Evolutionary conservation across 2,329 filamentous ascomycete species (phyloP).

Genomic region (Emergomyces pasteurianus): DNA sequence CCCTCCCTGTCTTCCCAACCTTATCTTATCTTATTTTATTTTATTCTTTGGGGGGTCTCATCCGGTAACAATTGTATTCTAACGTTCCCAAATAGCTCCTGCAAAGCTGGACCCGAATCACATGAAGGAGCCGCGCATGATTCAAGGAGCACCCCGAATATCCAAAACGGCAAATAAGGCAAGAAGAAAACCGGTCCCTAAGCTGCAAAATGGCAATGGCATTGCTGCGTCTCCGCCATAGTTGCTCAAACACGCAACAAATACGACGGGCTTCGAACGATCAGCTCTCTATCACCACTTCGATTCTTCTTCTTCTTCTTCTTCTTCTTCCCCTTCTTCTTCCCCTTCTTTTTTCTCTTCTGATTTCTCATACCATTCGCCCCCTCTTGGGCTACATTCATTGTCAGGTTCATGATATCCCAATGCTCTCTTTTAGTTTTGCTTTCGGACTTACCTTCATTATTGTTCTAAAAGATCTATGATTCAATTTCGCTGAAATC

Average conservation of each 20-base stretch:
- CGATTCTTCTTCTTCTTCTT: not conserved
- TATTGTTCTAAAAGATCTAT: not conserved
- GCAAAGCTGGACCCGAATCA: constrained; percentile 71
- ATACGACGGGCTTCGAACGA: not conserved
- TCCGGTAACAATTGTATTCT: not conserved
- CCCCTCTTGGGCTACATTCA: not conserved
- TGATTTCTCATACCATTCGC: not conserved
- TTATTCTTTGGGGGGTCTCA: not conserved
- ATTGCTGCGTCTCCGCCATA: too few relatives aligned
- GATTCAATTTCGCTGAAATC: not conserved
- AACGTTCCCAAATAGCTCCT: constrained; percentile 48
- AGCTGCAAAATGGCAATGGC: not conserved
- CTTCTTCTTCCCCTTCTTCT: not conserved
- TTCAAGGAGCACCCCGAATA: constrained; percentile 69
- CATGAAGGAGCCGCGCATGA: constrained; percentile 84
- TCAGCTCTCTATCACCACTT: not conserved
- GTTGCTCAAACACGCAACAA: not conserved
- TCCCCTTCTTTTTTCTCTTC: not conserved
- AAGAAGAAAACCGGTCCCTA: constrained; percentile 30
- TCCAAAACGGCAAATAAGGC: constrained; percentile 34
- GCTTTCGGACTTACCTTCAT: not conserved
- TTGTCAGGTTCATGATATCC: not conserved
- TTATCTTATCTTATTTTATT: not conserved
- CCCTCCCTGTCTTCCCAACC: not conserved
- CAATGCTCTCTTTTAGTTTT: not conserved